These are phyloP conservation scores for Trypanosoma rangeli DNA, from an alignment of 208 protist species.

Conservation along the genomic window DNA sequence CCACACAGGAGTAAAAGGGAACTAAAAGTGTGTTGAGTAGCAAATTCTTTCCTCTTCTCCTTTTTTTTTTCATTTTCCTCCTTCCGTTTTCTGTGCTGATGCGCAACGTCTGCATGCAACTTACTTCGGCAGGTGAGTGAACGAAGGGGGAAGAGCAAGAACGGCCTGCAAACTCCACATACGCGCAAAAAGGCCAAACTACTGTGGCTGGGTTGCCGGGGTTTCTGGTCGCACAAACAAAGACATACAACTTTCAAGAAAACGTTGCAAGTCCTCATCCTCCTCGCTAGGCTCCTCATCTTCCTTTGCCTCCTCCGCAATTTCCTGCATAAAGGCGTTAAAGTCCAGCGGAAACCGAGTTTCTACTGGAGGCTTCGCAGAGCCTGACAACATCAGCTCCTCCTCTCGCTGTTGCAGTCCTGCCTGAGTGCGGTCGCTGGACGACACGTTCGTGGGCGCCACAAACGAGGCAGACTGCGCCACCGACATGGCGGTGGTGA, in stretches of 20 bases:
- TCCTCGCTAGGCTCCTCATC: slow-evolving; percentile 31
- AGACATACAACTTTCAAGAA: slow-evolving; percentile 59
- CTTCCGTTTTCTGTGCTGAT: not conserved
- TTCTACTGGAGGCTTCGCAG: slow-evolving; percentile 24
- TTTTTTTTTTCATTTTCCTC: not conserved
- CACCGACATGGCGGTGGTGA: not conserved
- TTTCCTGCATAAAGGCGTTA: slow-evolving; percentile 41
- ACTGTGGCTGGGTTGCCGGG: slow-evolving; percentile 1
- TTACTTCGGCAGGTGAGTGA: not conserved
- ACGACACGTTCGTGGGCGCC: slow-evolving; percentile 7
- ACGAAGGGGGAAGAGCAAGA: not conserved
- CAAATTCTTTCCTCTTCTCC: not conserved
- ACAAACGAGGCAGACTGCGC: slow-evolving; percentile 2
- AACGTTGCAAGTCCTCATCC: slow-evolving; percentile 59
- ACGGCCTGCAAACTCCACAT: not conserved
- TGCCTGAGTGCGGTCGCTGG: not conserved
- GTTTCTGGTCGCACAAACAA: slow-evolving; percentile 37
- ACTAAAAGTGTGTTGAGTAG: too few species aligned
- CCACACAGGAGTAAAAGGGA: slow-evolving; percentile 4
- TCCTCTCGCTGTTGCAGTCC: not conserved
- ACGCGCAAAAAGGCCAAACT: not conserved
- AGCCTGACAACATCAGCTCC: not conserved
- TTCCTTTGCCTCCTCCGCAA: slow-evolving; percentile 21
- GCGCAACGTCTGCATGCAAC: too few species aligned
- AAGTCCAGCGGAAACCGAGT: slow-evolving; percentile 69